A percentile compares a stretch with the other conserved stretches of the same genome.
phyloP scores from a whole-genome alignment of 1,139 yeast species.

The Suhomyces bokatorum region DNA sequence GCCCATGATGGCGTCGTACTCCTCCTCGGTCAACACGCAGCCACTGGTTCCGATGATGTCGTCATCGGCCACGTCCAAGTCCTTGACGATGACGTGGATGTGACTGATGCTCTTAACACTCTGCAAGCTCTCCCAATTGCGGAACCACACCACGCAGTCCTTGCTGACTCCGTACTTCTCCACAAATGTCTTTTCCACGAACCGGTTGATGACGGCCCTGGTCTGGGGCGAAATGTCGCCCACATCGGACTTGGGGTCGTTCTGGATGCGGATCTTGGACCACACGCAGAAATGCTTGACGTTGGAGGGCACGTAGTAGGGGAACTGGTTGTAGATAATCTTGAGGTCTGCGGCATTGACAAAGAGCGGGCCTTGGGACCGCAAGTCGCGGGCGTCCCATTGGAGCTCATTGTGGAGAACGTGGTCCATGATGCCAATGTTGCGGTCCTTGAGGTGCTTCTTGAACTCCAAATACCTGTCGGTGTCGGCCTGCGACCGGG shows the following conservation, averaged over 20 bases:
- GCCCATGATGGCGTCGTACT: slow-evolving; percentile 10
- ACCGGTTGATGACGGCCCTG: slow-evolving; percentile 37
- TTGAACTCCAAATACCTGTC: slow-evolving; percentile 38
- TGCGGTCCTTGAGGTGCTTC: slow-evolving; percentile 25
- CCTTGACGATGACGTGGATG: slow-evolving; percentile 53
- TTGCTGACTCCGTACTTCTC: slow-evolving; percentile 35
- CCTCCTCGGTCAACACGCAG: slow-evolving; percentile 11
- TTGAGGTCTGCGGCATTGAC: slow-evolving; percentile 22
- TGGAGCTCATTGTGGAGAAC: slow-evolving; percentile 36
- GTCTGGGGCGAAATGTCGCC: slow-evolving; percentile 50
- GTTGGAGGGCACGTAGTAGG: slow-evolving; percentile 40
- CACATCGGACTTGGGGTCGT: slow-evolving; percentile 30
- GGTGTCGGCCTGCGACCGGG: slow-evolving; percentile 38
- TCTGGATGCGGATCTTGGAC: slow-evolving; percentile 37
- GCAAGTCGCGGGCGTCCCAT: slow-evolving; percentile 33
- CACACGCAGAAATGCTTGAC: slow-evolving; percentile 46
- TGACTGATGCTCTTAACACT: slow-evolving; percentile 61
- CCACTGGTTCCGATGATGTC: slow-evolving; percentile 13
- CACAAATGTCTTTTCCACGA: slow-evolving; percentile 47
- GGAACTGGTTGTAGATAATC: slow-evolving; percentile 44
- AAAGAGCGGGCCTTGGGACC: slow-evolving; percentile 21
- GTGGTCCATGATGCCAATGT: slow-evolving; percentile 37
- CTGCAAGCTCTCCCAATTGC: slow-evolving; percentile 62
- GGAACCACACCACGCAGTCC: slow-evolving; percentile 55
- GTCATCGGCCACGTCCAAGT: slow-evolving; percentile 14